Evolutionary conservation across 164 flowering plant species (phyloP), one percentile per base, ranked within the genome.

Genomic region (Hamamelis virginiana): DNA sequence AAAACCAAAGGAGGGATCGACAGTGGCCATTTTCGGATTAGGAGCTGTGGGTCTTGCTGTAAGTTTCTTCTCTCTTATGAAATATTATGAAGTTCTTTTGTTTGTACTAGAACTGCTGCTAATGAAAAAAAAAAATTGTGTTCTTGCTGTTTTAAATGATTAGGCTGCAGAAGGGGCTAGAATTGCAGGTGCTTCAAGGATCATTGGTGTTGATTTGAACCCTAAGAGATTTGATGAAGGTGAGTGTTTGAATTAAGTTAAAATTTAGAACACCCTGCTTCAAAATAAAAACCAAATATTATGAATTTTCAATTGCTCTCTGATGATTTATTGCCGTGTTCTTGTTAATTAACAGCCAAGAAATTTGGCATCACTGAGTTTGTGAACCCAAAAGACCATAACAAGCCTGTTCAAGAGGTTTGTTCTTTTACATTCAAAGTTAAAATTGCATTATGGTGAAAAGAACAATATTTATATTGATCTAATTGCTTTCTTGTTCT

Each of bases 11-110:
- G 72, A 65, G 69, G 88, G 92, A 16, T 82, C 85, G 9, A 65
- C 82, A 0, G 89, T 88, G 19, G 90, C 87, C 58, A 57, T 86
- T 38, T 86, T 88, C 47, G 92, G 92, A 22, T 64, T 88, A 41
- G 92, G 92, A 48, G 87, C 90, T 47, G 90, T 88, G 0, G 92
- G 90, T 53, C 89, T 88, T 67, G 86, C 85, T 53, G 90, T 86
- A 69, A 83, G 87, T 77, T 28, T 69, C 18, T 9, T 18, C 26
- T 64, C 48, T 51, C 19, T 22, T 27, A 6, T 1, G 5, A 9
- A 55, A 21, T 14, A 55, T 1, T 8, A 27, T 3, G n/a, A n/a
- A n/a, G 13, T 23, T 55, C 22, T 22, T 8, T 22, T 22, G 28
- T 12, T 13, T 16, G 10, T 50, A 8, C 9, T 46, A 11, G 9